Percentiles rank a stretch among this genome's conserved stretches.
Evolutionary conservation across 169 alveolate genomes (phyloP).

Genomic region (Plasmodium sp.): DNA sequence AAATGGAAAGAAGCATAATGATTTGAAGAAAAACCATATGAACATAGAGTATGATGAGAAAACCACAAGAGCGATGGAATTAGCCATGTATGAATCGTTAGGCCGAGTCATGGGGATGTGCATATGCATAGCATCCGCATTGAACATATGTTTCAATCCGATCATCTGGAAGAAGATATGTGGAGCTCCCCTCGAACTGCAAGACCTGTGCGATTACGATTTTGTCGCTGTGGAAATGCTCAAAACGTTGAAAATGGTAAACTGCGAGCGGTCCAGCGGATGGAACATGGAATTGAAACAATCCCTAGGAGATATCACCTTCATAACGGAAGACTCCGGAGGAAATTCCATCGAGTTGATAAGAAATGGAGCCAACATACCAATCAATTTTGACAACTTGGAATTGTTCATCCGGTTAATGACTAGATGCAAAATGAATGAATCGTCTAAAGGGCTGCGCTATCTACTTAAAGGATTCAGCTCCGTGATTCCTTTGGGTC

Average conservation of each 20-base stretch:
- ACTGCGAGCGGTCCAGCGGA: slow-evolving; percentile 67
- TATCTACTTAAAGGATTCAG: slow-evolving; percentile 89
- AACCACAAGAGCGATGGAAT: slow-evolving; percentile 74
- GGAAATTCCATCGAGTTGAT: slow-evolving; percentile 81
- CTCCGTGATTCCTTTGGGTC: slow-evolving; percentile 91
- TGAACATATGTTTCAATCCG: slow-evolving; percentile 90
- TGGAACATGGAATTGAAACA: slow-evolving; percentile 60
- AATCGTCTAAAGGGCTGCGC: slow-evolving; percentile 84
- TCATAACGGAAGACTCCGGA: slow-evolving; percentile 79
- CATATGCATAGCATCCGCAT: slow-evolving; percentile 88
- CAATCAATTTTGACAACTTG: slow-evolving; percentile 85
- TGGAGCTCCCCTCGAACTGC: slow-evolving; percentile 76
- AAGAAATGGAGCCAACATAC: slow-evolving; percentile 83
- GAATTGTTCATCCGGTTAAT: slow-evolving; percentile 87
- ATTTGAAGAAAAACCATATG: not conserved
- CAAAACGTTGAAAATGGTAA: slow-evolving; percentile 82
- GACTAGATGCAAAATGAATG: slow-evolving; percentile 87
- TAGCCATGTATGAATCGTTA: slow-evolving; percentile 90
- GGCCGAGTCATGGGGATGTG: slow-evolving; percentile 94
- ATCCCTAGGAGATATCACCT: slow-evolving; percentile 83
- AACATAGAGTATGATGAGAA: slow-evolving; percentile 65
- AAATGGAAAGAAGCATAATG: not conserved
- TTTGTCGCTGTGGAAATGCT: slow-evolving; percentile 88
- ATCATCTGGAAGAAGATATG: slow-evolving; percentile 90
- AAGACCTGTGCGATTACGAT: slow-evolving; percentile 87